Evolutionary conservation across 495 filamentous ascomycete species (phyloP).

Genomic region (Diplogelasinospora grovesii): DNA sequence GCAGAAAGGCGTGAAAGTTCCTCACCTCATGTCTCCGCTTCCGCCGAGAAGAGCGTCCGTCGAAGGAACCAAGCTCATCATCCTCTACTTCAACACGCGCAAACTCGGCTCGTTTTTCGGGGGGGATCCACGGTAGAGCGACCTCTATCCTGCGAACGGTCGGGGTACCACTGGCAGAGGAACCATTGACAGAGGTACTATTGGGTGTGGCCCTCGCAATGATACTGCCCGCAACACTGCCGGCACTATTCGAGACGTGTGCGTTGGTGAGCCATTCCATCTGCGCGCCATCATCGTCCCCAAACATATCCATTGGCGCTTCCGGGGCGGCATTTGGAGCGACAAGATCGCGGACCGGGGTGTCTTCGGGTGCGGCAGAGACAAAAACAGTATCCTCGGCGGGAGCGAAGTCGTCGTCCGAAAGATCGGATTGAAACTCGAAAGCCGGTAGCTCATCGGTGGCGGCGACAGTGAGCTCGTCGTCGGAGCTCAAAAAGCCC

Average conservation of each 20-base stretch:
- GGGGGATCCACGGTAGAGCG: slow-evolving; percentile 13
- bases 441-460: slow-evolving; percentile 10
- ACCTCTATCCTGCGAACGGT: slow-evolving; percentile 18
- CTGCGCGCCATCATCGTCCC: no score
- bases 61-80: slow-evolving; percentile 1
- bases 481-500: slow-evolving; percentile 11
- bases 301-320: no score
- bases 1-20: neutral
- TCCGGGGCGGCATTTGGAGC: no score
- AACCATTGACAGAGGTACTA: no score
- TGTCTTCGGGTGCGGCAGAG: no score
- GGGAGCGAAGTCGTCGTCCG: slow-evolving; percentile 22
- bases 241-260: no score
- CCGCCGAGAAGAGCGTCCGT: slow-evolving; percentile 1
- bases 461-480: slow-evolving; percentile 10
- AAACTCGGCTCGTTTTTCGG: slow-evolving; percentile 8
- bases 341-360: no score
- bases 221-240: no score
- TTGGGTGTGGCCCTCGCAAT: no score
- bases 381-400: no score
- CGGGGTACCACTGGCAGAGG: neutral
- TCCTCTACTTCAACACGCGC: slow-evolving; percentile 13
- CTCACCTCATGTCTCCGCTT: slow-evolving; percentile 17
- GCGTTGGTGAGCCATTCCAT: no score
- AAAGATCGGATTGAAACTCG: slow-evolving; percentile 19